These are phyloP conservation scores for Phaeosphaeriaceae sp. DNA, from an alignment of 2,329 filamentous ascomycete species.

Conservation along the genomic window DNA sequence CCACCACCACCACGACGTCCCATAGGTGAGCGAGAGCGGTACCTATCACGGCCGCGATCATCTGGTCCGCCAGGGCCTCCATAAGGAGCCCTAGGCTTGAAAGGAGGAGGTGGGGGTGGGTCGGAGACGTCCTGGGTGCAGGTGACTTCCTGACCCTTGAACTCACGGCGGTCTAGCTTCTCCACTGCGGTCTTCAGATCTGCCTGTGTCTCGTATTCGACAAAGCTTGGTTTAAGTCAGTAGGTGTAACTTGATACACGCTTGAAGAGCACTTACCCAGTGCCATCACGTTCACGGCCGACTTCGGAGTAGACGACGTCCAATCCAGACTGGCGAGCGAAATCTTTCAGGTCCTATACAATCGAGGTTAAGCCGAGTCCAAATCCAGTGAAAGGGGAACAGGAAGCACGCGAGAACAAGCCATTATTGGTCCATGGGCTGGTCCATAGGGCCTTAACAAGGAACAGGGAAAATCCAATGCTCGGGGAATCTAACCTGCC, in stretches of 20 bases:
- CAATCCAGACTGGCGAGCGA: constrained; percentile 93
- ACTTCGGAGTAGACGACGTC: constrained; percentile 99
- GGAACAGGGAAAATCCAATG: constrained; percentile 52
- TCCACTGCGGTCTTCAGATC: constrained; percentile 92
- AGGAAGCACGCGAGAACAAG: constrained; percentile 44
- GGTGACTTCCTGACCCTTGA: constrained; percentile 85
- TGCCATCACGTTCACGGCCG: constrained; percentile 86
- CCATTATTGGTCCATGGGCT: constrained; percentile 46
- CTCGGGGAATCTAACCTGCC: constrained; percentile 90
- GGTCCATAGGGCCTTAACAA: constrained; percentile 43
- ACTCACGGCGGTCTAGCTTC: constrained; percentile 90
- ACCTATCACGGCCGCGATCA: constrained; percentile 74
- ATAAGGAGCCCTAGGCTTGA: constrained; percentile 44
- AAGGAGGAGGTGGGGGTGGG: constrained; percentile 45
- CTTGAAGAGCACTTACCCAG: constrained; percentile 70
- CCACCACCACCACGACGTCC: constrained; percentile 65
- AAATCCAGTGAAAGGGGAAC: constrained; percentile 43
- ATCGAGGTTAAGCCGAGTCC: constrained; percentile 77
- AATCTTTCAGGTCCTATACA: constrained; percentile 98
- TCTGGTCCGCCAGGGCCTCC: constrained; percentile 54
- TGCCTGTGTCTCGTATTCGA: constrained; percentile 93
- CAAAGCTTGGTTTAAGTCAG: constrained; percentile 70
- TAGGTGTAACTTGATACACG: neutral
- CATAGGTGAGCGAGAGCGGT: constrained; percentile 76
- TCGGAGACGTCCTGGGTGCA: constrained; percentile 82